These are phyloP conservation scores for Mycena haematopus DNA, from an alignment of 768 basidiomycete genomes.

Conservation along the genomic window DNA sequence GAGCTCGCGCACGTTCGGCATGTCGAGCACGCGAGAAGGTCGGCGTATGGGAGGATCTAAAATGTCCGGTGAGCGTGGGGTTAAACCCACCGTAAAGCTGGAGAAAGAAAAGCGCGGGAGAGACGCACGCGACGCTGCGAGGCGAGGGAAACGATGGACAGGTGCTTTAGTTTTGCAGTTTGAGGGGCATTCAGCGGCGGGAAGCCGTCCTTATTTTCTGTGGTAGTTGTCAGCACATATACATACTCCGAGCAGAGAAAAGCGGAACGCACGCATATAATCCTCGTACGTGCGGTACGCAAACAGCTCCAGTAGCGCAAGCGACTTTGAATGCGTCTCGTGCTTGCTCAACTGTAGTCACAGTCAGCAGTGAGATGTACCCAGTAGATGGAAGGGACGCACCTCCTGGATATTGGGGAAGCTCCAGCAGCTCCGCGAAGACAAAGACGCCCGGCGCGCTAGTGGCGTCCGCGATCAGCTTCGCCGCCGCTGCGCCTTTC, in stretches of 20 bases:
- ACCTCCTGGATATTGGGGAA: slow-evolving; percentile 88
- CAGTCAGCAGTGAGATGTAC: slow-evolving; percentile 32
- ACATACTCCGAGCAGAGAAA: background rate
- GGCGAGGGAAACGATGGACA: slow-evolving; percentile 88
- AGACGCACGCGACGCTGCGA: slow-evolving; percentile 72
- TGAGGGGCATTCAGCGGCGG: slow-evolving; percentile 78
- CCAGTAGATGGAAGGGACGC: background rate
- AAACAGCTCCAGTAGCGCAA: slow-evolving; percentile 81
- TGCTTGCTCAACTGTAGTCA: slow-evolving; percentile 63
- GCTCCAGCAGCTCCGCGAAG: slow-evolving; percentile 86
- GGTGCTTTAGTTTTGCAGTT: slow-evolving; percentile 87
- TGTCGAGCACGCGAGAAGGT: slow-evolving; percentile 74
- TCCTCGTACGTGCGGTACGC: slow-evolving; percentile 88
- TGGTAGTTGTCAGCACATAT: slow-evolving; percentile 4
- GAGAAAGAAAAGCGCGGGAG: background rate
- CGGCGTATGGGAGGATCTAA: slow-evolving; percentile 85
- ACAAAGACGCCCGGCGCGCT: slow-evolving; percentile 91
- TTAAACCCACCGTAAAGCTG: too few relatives aligned
- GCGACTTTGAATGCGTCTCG: slow-evolving; percentile 67
- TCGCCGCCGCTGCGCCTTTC: slow-evolving; percentile 92
- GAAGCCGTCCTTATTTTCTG: slow-evolving; percentile 70
- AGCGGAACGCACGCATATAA: slow-evolving; percentile 66
- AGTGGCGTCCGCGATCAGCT: slow-evolving; percentile 85
- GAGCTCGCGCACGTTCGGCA: slow-evolving; percentile 83
- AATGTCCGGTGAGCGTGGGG: background rate